Conservation (phyloP, 2,329 filamentous ascomycete species). For the Daldinia eschscholtzii region DNA sequence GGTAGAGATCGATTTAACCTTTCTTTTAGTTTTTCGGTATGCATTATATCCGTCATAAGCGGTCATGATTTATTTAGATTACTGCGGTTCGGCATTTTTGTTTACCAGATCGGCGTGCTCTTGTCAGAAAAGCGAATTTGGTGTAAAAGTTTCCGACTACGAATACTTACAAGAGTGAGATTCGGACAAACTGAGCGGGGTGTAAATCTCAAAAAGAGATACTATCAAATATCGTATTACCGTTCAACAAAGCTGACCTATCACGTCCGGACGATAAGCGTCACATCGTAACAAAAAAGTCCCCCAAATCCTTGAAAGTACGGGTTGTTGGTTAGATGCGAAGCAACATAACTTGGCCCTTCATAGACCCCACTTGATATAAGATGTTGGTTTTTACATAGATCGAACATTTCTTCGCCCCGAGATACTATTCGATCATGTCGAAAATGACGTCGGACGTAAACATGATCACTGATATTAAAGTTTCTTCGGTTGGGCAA, state of each 20-base stretch:
- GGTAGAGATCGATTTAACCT: neutral
- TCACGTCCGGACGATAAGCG: neutral
- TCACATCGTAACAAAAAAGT: neutral
- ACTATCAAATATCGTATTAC: neutral
- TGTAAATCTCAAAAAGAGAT: neutral
- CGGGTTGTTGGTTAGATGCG: neutral
- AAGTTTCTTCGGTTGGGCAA: neutral
- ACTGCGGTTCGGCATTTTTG: neutral
- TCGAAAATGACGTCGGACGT: neutral
- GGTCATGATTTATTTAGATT: neutral
- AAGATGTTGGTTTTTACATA: neutral
- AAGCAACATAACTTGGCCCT: neutral
- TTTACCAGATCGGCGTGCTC: neutral
- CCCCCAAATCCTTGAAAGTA: neutral
- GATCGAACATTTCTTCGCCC: neutral
- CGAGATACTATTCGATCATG: neutral
- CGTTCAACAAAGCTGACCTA: neutral
- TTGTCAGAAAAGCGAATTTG: neutral
- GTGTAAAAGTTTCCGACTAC: neutral
- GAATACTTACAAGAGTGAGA: neutral
- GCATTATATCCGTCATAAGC: neutral
- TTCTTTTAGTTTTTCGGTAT: neutral
- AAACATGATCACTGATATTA: neutral
- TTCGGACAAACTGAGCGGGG: neutral
- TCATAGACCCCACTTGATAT: neutral